Base-by-base conservation (phyloP, 2,329 filamentous ascomycete species). In the Calonectria henricotiae region DNA sequence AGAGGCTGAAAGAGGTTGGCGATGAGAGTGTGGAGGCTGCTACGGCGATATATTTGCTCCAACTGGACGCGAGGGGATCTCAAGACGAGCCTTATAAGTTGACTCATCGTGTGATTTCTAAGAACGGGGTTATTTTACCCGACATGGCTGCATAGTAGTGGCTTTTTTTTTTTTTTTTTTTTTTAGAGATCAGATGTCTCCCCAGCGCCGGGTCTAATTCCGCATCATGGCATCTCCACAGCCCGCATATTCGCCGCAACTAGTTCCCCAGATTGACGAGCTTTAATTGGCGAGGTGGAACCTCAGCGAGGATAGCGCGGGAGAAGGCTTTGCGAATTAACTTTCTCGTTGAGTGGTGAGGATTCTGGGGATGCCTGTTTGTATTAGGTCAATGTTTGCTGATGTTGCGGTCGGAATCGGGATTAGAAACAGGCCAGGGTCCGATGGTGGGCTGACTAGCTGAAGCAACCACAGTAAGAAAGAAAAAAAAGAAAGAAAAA, bases 371-470 rank as follows among this genome's bases (percentile, higher is more conserved):
- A 46, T 46, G 43, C 43, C 11, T 46, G 39, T 30, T 61, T 61
- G 0, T 32, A n/a, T 43, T n/a, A 61, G 23, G 55, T 61, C 55
- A 61, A 44, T 5, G 8, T 44, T 61, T 44, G 55, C 39, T n/a
- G 37, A 41, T 58, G 30, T n/a, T 5, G 17, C 17, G 27, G 17
- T 32, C 35, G 32, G 32, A n/a, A 58, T 58, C 32, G 35, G 51
- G 51, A 32, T 12, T 13, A 49, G 7, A 4, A 39, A 39, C 51
- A 23, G 20, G 51, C 51, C 51, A 25, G 51, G 51, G 35, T 39
- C 37, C 37, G 32, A 15, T 69, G 62, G 0, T 71, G 63, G 11
- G 72, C 72, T 8, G 60, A 30, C 11, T 65, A 47, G 1, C 11
- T 32, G 0, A 65, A 15, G 8, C 30, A 1, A 74, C 39, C 20